phyloP scores from a whole-genome alignment of 1,284 basidiomycete genomes.

The Leccinum colubrinum region DNA sequence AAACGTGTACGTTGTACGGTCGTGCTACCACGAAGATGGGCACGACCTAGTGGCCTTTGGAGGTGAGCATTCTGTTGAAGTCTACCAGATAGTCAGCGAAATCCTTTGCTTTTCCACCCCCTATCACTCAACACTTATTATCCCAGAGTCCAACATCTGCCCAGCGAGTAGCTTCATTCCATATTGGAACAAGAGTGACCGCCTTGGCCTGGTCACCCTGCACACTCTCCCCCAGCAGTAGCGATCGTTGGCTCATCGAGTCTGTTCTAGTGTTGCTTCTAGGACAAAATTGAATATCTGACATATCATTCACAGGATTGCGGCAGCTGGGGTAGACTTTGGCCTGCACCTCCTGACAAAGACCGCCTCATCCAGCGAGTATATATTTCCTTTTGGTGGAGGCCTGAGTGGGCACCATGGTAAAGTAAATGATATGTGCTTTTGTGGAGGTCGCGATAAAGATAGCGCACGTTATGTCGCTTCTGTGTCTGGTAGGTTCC shows the following conservation, averaged over 20 bases:
- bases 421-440: slow-evolving; percentile 70
- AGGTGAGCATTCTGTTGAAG: slow-evolving; percentile 66
- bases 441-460: slow-evolving; percentile 66
- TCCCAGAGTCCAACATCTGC: slow-evolving; percentile 40
- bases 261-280: slow-evolving; percentile 35
- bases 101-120: slow-evolving; percentile 3
- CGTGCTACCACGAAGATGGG: slow-evolving; percentile 62
- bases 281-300: background rate
- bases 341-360: slow-evolving; percentile 68
- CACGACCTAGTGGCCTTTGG: slow-evolving; percentile 68
- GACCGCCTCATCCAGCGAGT: slow-evolving; percentile 45
- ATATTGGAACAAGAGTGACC: slow-evolving; percentile 68
- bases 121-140: slow-evolving; percentile 11
- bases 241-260: slow-evolving; percentile 71
- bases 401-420: slow-evolving; percentile 76
- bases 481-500: slow-evolving; percentile 64
- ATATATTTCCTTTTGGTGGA: slow-evolving; percentile 68
- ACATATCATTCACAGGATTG: slow-evolving; percentile 45
- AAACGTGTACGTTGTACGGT: slow-evolving; percentile 56
- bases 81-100: slow-evolving; percentile 57
- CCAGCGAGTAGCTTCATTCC: slow-evolving; percentile 62
- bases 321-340: slow-evolving; percentile 64
- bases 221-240: slow-evolving; percentile 59
- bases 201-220: slow-evolving; percentile 77
- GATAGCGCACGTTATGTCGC: slow-evolving; percentile 72